Evolutionary conservation across 1,284 basidiomycete species (phyloP).

Genomic region (Abortiporus biennis): DNA sequence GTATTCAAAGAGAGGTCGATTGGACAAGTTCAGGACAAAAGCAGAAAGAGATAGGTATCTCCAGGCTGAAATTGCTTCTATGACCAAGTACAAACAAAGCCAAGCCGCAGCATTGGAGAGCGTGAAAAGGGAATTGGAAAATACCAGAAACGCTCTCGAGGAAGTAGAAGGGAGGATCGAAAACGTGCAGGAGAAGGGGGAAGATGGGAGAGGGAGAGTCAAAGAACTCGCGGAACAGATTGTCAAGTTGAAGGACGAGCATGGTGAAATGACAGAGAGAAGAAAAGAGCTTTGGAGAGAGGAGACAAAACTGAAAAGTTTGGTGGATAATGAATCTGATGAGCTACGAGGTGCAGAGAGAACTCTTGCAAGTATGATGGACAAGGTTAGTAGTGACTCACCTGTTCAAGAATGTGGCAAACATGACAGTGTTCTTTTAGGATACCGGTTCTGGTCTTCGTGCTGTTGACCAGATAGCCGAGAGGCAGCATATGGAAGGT

Average conservation of each 20-base stretch:
- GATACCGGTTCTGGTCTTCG: slow-evolving; percentile 87
- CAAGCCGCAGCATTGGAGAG: slow-evolving; percentile 48
- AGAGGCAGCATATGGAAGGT: slow-evolving; percentile 65
- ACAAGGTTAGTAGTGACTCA: slow-evolving; percentile 58
- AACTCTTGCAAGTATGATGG: slow-evolving; percentile 86
- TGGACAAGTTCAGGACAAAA: slow-evolving; percentile 79
- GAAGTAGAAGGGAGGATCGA: slow-evolving; percentile 58
- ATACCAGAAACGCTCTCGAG: slow-evolving; percentile 39
- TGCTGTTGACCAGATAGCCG: slow-evolving; percentile 76
- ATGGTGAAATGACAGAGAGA: slow-evolving; percentile 70
- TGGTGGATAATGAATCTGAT: slow-evolving; percentile 71
- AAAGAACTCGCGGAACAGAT: slow-evolving; percentile 67
- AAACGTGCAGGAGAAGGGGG: slow-evolving; percentile 63
- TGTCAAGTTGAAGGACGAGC: slow-evolving; percentile 61
- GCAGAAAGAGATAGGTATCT: slow-evolving; percentile 80
- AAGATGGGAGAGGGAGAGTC: slow-evolving; percentile 69
- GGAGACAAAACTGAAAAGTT: slow-evolving; percentile 82
- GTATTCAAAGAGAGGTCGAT: slow-evolving; percentile 85
- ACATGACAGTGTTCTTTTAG: slow-evolving; percentile 31
- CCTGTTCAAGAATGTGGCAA: not conserved
- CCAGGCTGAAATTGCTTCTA: slow-evolving; percentile 64
- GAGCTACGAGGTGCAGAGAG: slow-evolving; percentile 82
- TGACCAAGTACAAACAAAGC: slow-evolving; percentile 49
- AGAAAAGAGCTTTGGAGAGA: slow-evolving; percentile 95
- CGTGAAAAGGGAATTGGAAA: slow-evolving; percentile 39